Base-by-base conservation (phyloP, 2,329 filamentous ascomycete genomes). In the Grosmannia huntii region DNA sequence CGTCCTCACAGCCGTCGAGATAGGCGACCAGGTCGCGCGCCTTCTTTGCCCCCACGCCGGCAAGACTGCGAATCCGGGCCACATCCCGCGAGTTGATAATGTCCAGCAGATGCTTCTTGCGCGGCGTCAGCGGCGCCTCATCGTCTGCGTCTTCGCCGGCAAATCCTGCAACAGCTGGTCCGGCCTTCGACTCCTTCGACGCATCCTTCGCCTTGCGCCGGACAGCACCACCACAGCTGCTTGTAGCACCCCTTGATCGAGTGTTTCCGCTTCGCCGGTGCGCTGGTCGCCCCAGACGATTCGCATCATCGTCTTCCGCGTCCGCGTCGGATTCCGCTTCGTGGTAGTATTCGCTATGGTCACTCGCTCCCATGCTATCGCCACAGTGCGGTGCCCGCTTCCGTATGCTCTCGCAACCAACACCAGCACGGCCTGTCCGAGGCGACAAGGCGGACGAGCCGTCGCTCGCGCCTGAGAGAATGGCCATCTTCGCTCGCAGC, bases 61-160 rank as follows among this genome's bases (percentile, higher is more conserved):
- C 82, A 1, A 90, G 75, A 3, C 80, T 72, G 65, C 79, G 80
- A 69, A 90, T 90, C 66, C 80, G 75, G 16, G 73, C 73, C 21
- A 86, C 71, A 61, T 90, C 84, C 54, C 84, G 79, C 23, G 85
- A 88, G 73, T 90, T 90, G 71, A 90, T 81, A 65, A 90, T 85
- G 53, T 80, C 75, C 2, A 90, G 76, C 2, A 90, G 72, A 60
- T 80, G 78, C 61, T 76, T 76, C 7, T 84, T 85, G 4, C 82
- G 76, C 1, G 84, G 84, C 59, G 60, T 69, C 65, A 62, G 66
- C 4, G 63, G 70, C 70, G n/a, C 70, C 67, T 76, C 75, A 16
- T 76, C 72, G 46, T 79, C 77, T 25, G 62, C 60, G 10, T 63
- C 61, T 21, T 60, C 56, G 49, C 36, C 59, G 21, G 56, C 38